Base-by-base conservation (phyloP, 2,329 filamentous ascomycete species). In the Acephala macrosclerotiorum region DNA sequence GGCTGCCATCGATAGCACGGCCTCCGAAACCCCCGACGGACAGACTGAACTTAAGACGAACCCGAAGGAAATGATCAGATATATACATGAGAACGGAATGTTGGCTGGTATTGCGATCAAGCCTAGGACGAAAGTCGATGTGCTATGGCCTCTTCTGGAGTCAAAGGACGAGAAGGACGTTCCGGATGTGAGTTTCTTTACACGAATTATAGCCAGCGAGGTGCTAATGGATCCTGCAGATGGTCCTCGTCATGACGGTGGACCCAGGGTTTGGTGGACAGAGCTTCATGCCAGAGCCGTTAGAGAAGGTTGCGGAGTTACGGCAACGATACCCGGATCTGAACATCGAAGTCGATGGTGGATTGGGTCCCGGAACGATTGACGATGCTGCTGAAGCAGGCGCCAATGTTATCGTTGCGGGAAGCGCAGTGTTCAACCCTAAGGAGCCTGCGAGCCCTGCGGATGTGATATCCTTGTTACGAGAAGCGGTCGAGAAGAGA, bases 231-330 rank as follows among this genome's bases (percentile, higher is more conserved):
- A 66, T 22, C 9, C 7, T 58, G 12, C 69, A 97, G 95, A 99
- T 99, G 96, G 94, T 97, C 42, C 89, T 99, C 20, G 87, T 99
- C 67, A 99, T 99, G 96, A 99, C 96, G 0, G 96, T 99, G 51
- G 88, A 99, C 80, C 96, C 96, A 53, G 96, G 96, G 55, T 99
- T 99, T 77, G 96, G 96, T 69, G 96, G 96, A 7, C 96, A 99
- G 78, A 97, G 97, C 77, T 99, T 99, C 84, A 98, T 98, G 94
- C 89, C 93, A 14, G 93, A 92, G 7, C 93, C 97, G 82, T 87
- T 99, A 72, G 94, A 95, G 76, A 99, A 99, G 82, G 96, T 99
- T 26, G 81, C 91, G 71, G 93, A 90, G 45, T 84, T 99, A 72
- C 89, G 96, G 66, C 82, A 90, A 76, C 89, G 87, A 75, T 99